Evolutionary conservation across 2,329 filamentous ascomycete species (phyloP).

Genomic region (Cytospora piceae): DNA sequence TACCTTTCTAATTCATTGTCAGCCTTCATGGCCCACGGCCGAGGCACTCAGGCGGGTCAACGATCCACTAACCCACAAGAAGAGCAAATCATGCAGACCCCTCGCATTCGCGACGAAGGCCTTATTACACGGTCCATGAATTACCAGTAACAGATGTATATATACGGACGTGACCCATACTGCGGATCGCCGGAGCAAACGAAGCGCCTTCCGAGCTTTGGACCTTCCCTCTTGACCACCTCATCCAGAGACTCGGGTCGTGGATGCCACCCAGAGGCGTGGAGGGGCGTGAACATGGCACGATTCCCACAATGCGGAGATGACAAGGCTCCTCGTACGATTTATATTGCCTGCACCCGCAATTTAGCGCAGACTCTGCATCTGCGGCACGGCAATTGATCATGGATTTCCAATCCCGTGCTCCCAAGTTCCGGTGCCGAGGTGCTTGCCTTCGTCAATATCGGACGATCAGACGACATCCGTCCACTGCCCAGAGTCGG

Average conservation of each 20-base stretch:
- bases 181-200: not conserved
- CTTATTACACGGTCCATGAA: slow-evolving; percentile 15
- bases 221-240: slow-evolving; percentile 18
- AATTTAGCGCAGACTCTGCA: not conserved
- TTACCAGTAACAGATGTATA: not conserved
- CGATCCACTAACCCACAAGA: slow-evolving; percentile 11
- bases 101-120: slow-evolving; percentile 21
- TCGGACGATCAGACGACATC: not conserved
- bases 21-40: slow-evolving; percentile 7
- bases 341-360: slow-evolving; percentile 5
- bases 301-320: slow-evolving; percentile 10
- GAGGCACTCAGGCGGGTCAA: slow-evolving; percentile 18
- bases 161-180: not conserved
- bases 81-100: slow-evolving; percentile 8
- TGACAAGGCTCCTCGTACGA: slow-evolving; percentile 12
- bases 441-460: not conserved
- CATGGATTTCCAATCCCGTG: not conserved
- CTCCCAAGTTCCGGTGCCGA: not conserved
- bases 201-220: slow-evolving; percentile 11
- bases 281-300: slow-evolving; percentile 6
- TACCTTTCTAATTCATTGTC: slow-evolving; percentile 1
- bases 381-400: not conserved
- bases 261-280: slow-evolving; percentile 10
- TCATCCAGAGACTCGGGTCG: slow-evolving; percentile 26
- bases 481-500: not conserved